Evolutionary conservation across 1,284 basidiomycete genomes (phyloP).

Genomic region (Pterulicium gracile): DNA sequence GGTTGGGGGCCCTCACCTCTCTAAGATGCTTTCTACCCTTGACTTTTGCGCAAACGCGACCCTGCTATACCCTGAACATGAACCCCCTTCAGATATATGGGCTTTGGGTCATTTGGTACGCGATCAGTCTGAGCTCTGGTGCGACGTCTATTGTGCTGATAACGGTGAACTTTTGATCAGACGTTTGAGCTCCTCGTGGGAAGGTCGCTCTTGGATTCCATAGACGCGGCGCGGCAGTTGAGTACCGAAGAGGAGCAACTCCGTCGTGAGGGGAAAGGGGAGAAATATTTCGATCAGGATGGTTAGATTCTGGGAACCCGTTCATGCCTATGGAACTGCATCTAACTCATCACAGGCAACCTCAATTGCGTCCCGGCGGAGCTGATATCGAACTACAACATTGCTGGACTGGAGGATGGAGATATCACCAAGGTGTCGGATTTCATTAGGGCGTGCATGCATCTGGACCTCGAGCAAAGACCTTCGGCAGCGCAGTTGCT

Average conservation of each 20-base stretch:
- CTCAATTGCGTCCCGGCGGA: not conserved
- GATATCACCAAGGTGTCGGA: not conserved
- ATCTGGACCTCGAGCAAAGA: not conserved
- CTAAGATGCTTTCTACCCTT: not conserved
- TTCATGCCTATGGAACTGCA: not conserved
- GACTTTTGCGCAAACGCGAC: not conserved
- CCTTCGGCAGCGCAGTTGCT: not conserved
- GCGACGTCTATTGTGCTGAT: too few relatives aligned
- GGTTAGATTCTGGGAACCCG: constrained; percentile 1
- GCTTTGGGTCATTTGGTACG: not conserved
- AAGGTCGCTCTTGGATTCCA: not conserved
- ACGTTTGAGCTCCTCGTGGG: not conserved
- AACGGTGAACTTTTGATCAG: too few relatives aligned
- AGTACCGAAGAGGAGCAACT: not conserved
- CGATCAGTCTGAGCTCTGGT: too few relatives aligned
- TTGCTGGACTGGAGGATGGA: not conserved
- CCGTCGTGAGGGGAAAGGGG: not conserved
- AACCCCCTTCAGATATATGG: not conserved
- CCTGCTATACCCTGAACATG: not conserved
- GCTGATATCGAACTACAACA: not conserved
- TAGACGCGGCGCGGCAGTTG: not conserved
- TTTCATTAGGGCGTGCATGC: not conserved
- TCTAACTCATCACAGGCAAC: too few relatives aligned
- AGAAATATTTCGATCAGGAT: constrained; percentile 1
- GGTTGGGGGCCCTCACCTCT: not conserved